Percentiles rank a stretch among this genome's conserved stretches.
Evolutionary conservation across 2,329 filamentous ascomycete species (phyloP).

Genomic region (Ascochyta koolunga): DNA sequence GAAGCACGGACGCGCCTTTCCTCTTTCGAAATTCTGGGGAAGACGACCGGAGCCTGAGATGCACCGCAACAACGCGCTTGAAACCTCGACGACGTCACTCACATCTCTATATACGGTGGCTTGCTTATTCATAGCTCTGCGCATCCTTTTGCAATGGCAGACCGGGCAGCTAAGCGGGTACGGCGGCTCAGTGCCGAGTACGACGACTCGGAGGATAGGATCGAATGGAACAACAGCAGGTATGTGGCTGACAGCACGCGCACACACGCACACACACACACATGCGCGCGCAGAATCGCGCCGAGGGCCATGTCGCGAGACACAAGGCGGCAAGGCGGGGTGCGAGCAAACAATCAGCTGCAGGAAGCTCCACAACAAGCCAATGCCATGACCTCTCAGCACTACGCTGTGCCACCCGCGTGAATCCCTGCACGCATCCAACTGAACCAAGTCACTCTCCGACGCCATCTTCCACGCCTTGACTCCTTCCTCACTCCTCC

Average conservation of each 20-base stretch:
- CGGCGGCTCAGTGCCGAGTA: constrained; percentile 50
- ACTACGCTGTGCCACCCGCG: constrained; percentile 28
- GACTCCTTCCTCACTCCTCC: no score
- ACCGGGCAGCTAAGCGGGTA: constrained; percentile 47
- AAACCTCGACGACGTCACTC: constrained; percentile 2
- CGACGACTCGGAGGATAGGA: constrained; percentile 39
- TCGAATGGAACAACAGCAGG: constrained; percentile 35
- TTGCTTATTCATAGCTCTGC: background rate
- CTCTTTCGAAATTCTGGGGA: constrained; percentile 12
- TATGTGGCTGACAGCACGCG: constrained; percentile 38
- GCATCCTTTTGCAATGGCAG: constrained; percentile 29
- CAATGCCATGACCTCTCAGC: constrained; percentile 26
- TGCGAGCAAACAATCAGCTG: constrained; percentile 15
- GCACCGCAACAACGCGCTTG: constrained; percentile 9
- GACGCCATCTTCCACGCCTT: constrained; percentile 14
- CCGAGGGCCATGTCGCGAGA: constrained; percentile 27
- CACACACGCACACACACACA: constrained; percentile 1
- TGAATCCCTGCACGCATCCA: constrained; percentile 26
- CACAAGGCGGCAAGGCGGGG: constrained; percentile 19
- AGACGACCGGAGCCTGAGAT: constrained; percentile 9
- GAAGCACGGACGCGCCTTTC: constrained; percentile 16
- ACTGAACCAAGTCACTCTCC: constrained; percentile 17
- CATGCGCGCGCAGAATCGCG: constrained; percentile 19
- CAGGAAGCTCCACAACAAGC: constrained; percentile 11
- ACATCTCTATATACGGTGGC: background rate